A percentile compares a stretch with the other conserved stretches of the same genome.
These are phyloP conservation scores for Boletus eberwhitei DNA, from an alignment of 768 basidiomycete genomes.

Conservation along the genomic window DNA sequence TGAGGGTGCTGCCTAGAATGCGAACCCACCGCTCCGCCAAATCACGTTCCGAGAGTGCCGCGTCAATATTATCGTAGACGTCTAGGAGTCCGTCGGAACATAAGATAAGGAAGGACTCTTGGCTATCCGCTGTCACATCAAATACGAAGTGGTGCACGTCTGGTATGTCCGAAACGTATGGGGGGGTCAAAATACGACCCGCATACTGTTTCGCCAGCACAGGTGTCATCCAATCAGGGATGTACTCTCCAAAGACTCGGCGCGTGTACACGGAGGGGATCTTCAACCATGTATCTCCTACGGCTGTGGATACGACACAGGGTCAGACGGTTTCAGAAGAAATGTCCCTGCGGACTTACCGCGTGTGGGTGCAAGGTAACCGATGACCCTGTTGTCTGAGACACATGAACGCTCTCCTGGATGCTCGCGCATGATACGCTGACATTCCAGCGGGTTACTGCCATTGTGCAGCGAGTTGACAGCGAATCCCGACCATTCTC, in stretches of 20 bases:
- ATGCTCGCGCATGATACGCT: slow-evolving; percentile 31
- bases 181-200: slow-evolving; percentile 41
- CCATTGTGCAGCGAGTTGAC: slow-evolving; percentile 33
- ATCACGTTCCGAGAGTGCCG: slow-evolving; percentile 22
- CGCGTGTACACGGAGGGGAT: slow-evolving; percentile 33
- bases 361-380: slow-evolving; percentile 38
- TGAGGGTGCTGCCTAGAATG: slow-evolving; percentile 29
- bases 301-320: slow-evolving; percentile 21
- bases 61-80: slow-evolving; percentile 32
- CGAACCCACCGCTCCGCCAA: slow-evolving; percentile 36
- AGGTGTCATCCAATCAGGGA: slow-evolving; percentile 25
- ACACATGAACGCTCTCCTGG: slow-evolving; percentile 30
- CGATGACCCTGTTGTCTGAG: slow-evolving; percentile 33
- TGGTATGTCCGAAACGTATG: slow-evolving; percentile 42
- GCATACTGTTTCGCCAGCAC: slow-evolving; percentile 23
- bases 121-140: slow-evolving; percentile 9
- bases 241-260: slow-evolving; percentile 25
- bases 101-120: slow-evolving; percentile 36
- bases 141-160: slow-evolving; percentile 40
- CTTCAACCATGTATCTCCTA: slow-evolving; percentile 37
- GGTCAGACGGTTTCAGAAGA: slow-evolving; percentile 12
- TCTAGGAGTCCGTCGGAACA: slow-evolving; percentile 48
- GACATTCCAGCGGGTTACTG: slow-evolving; percentile 25
- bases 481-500: slow-evolving; percentile 17
- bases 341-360: slow-evolving; percentile 21